Evolutionary conservation across 441 rosid genomes (phyloP), one percentile per base, ranked within the genome.

Genomic region (Corymbia citriodora): DNA sequence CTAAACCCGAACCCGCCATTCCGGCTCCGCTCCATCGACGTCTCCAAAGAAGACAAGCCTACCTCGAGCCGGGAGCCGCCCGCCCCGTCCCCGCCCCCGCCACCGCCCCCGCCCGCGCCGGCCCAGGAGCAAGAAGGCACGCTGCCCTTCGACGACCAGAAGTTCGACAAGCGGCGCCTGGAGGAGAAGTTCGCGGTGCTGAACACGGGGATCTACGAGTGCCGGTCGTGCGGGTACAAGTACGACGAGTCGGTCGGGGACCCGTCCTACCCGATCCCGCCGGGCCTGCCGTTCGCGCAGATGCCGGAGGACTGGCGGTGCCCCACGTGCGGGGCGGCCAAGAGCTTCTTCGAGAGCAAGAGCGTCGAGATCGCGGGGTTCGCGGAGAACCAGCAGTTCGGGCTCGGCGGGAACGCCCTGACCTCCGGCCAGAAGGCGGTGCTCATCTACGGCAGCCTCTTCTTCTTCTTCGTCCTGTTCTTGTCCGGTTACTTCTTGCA

Each of bases 331-430:
- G 99, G 99, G 31, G 99, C 98, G 31, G 95, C 98, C 9, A 89
- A 96, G 94, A 95, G 93, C 90, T 96, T 97, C 92, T 97, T 98
- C 65, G 95, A 94, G 93, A 97, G 99, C 87, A 97, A 97, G 93
- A 95, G 98, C 91, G 99, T 98, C 88, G 99, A 98, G 93, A 97
- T 98, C 91, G 99, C 99, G 23, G 99, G 99, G 48, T 98, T 98
- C 92, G 99, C 99, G 8, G 95, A 97, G 97, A 98, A 98, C 89
- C 99, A 96, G 90, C 99, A 97, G 87, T 97, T 90, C 91, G 99
- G 99, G 1, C 61, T 97, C 40, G 99, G 99, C 89, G 99, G 96
- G 21, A 98, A 98, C 91, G 45, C 99, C 33, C 97, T 98, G 54
- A 98, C 99, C 89, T 96, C 98, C 89, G 99, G 99, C 6, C 99